phyloP scores from a whole-genome alignment of 495 filamentous ascomycete species.

The Poronia punctata region DNA sequence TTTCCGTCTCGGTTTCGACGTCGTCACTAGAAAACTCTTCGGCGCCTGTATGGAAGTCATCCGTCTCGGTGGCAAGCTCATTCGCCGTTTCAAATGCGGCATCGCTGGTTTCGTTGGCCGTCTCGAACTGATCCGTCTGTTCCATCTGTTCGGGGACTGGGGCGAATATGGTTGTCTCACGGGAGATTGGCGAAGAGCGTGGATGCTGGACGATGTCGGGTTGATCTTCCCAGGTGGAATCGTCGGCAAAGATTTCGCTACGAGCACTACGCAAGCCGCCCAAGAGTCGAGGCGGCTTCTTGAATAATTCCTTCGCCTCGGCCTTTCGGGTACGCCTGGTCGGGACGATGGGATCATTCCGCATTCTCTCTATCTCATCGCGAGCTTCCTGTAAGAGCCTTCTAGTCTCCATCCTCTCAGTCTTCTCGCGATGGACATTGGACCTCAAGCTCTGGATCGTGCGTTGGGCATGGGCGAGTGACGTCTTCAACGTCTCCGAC shows the following conservation, averaged over 20 bases:
- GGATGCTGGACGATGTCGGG: slow-evolving; percentile 29
- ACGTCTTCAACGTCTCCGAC: slow-evolving; percentile 89
- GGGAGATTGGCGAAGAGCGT: slow-evolving; percentile 23
- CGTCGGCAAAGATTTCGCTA: slow-evolving; percentile 67
- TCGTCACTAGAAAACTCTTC: slow-evolving; percentile 79
- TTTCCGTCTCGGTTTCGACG: slow-evolving; percentile 84
- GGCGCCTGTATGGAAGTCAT: slow-evolving; percentile 85
- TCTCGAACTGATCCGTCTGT: slow-evolving; percentile 65
- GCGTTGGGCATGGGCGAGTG: slow-evolving; percentile 85
- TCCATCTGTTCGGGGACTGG: slow-evolving; percentile 18
- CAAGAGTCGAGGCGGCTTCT: slow-evolving; percentile 69
- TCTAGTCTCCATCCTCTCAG: slow-evolving; percentile 91
- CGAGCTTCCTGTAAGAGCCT: slow-evolving; percentile 93
- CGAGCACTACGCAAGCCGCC: slow-evolving; percentile 68
- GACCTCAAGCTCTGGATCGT: slow-evolving; percentile 93
- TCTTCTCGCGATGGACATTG: slow-evolving; percentile 94
- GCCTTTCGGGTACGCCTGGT: slow-evolving; percentile 61
- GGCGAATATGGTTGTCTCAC: slow-evolving; percentile 22
- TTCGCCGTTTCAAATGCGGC: slow-evolving; percentile 82
- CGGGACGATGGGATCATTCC: slow-evolving; percentile 49
- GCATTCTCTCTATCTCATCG: slow-evolving; percentile 79
- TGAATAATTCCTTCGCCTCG: slow-evolving; percentile 59
- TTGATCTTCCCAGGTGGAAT: slow-evolving; percentile 87
- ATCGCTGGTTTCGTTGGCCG: slow-evolving; percentile 76
- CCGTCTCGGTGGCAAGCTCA: slow-evolving; percentile 78